Percentiles rank a stretch among this genome's conserved stretches.
These are phyloP conservation scores for Apostasia shenzhenica DNA, from an alignment of 106 monocot species.

Conservation along the genomic window DNA sequence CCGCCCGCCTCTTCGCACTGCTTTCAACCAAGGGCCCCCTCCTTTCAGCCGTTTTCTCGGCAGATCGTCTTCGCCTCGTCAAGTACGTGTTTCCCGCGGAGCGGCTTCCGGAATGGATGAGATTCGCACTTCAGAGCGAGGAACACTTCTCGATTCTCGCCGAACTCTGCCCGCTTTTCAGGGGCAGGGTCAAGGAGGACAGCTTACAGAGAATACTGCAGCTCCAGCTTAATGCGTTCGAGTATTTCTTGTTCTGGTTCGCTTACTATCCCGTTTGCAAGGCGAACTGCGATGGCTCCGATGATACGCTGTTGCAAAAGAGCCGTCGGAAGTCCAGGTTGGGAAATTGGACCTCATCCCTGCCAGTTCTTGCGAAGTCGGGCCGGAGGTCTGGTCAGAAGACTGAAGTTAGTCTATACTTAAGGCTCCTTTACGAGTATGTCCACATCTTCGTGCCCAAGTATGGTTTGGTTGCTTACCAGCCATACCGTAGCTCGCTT, in stretches of 20 bases:
- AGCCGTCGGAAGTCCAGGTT: constrained; percentile 27
- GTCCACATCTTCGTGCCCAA: constrained; percentile 61
- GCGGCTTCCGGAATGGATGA: constrained; percentile 83
- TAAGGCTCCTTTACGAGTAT: constrained; percentile 63
- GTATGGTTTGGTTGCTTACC: constrained; percentile 15
- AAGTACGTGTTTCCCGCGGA: constrained; percentile 68
- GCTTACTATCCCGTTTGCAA: constrained; percentile 77
- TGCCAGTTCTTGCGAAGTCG: constrained; percentile 25
- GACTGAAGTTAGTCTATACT: constrained; percentile 48
- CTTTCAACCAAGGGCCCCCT: constrained; percentile 58
- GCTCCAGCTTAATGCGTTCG: constrained; percentile 69
- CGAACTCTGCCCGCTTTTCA: constrained; percentile 55
- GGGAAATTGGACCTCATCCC: constrained; percentile 64
- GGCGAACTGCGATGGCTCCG: constrained; percentile 29
- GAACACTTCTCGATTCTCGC: constrained; percentile 11
- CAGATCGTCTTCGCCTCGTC: constrained; percentile 45
- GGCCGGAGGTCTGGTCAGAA: constrained; percentile 32
- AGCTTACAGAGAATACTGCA: constrained; percentile 21
- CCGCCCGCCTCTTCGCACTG: constrained; percentile 34
- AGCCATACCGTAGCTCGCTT: constrained; percentile 67
- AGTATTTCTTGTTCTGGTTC: constrained; percentile 95
- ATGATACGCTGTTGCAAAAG: not conserved
- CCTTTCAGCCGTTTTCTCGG: constrained; percentile 39
- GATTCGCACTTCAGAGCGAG: constrained; percentile 28
- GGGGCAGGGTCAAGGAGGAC: constrained; percentile 36